Conservation (phyloP, 2,329 filamentous ascomycete species). For the Aspergillus terreus region DNA sequence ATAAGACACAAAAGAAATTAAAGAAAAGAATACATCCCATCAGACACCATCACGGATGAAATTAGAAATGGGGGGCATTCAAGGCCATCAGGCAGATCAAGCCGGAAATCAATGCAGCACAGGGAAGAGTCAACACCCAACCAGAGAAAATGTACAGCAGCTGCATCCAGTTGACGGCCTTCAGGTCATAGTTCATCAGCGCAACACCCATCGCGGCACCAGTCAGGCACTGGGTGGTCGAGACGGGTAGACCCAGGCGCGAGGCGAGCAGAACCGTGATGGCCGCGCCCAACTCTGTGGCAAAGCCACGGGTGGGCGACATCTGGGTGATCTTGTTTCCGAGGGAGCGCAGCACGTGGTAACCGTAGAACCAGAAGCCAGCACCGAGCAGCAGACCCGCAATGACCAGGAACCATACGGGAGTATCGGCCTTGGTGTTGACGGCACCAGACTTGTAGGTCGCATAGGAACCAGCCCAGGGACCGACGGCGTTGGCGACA, state of each 20-base stretch:
- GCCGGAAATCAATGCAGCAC: conserved; percentile 39
- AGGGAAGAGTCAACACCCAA: conserved; percentile 45
- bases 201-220: conserved; percentile 35
- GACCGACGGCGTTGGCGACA: conserved; percentile 42
- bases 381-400: conserved; percentile 37
- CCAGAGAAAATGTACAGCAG: conserved; percentile 42
- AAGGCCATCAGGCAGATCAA: conserved; percentile 40
- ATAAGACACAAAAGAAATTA: neutral
- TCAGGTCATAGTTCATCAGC: conserved; percentile 34
- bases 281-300: conserved; percentile 41
- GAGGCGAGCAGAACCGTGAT: conserved; percentile 37
- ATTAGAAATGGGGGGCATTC: conserved; percentile 36
- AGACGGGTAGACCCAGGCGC: conserved; percentile 33
- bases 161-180: conserved; percentile 45
- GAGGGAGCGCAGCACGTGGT: conserved; percentile 38
- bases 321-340: conserved; percentile 44
- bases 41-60: neutral
- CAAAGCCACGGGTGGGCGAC: conserved; percentile 27
- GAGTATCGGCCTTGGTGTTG: conserved; percentile 30
- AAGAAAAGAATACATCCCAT: neutral
- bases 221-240: conserved; percentile 37
- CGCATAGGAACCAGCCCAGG: conserved; percentile 38
- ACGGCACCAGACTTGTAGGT: conserved; percentile 32
- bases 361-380: conserved; percentile 43
- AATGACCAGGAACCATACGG: conserved; percentile 40